phyloP scores from a whole-genome alignment of 345 rosid species.

The Trapa incisa region DNA sequence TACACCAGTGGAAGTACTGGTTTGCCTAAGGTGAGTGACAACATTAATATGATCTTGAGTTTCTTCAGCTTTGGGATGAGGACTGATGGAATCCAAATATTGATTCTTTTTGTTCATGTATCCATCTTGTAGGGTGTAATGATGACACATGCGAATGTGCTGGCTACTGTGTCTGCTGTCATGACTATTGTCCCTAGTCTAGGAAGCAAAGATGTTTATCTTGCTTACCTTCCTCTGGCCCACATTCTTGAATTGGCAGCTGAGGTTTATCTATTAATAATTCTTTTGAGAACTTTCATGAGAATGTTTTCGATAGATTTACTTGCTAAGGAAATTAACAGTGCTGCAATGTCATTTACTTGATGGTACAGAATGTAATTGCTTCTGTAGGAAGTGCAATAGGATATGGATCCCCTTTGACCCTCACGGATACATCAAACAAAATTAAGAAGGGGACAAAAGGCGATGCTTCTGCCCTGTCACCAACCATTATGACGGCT shows the following conservation, averaged over 20 bases:
- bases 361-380: conserved; percentile 47
- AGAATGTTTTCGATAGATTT: neutral
- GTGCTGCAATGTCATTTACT: neutral
- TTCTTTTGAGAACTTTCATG: neutral
- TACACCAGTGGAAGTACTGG: conserved; percentile 99
- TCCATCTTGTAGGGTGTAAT: conserved; percentile 66
- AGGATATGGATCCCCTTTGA: conserved; percentile 92
- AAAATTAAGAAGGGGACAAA: conserved; percentile 84
- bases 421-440: conserved; percentile 90
- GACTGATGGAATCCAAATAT: neutral
- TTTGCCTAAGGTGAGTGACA: conserved; percentile 60
- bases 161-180: conserved; percentile 87
- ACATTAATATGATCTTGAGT: neutral
- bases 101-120: conserved; percentile 9
- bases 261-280: conserved; percentile 39
- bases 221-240: conserved; percentile 88
- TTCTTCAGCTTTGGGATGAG: neutral
- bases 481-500: conserved; percentile 90
- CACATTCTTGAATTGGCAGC: conserved; percentile 96
- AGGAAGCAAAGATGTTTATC: conserved; percentile 67
- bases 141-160: conserved; percentile 96
- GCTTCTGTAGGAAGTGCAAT: conserved; percentile 82
- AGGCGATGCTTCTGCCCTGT: conserved; percentile 74
- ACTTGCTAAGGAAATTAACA: neutral
- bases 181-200: conserved; percentile 85